Conservation (phyloP, 257 asterid genomes). For the Paraleonurus japonicus region DNA sequence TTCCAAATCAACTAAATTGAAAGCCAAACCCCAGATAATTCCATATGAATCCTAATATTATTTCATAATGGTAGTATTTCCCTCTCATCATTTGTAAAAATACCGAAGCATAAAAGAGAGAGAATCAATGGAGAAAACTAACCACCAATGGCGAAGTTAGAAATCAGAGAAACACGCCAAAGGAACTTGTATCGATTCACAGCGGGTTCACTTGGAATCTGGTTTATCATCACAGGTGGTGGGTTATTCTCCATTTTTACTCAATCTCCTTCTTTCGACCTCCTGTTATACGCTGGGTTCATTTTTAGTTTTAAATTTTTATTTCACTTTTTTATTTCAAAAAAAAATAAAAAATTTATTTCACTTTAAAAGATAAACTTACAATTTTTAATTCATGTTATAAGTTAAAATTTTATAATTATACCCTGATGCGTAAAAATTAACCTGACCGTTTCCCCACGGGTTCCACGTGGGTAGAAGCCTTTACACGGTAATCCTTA, state of each 20-base stretch:
- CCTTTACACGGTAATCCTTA: too few relatives aligned
- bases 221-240: slow-evolving; percentile 2
- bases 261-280: not conserved
- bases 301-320: too few relatives aligned
- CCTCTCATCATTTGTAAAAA: not conserved
- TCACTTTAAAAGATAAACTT: too few relatives aligned
- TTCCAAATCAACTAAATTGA: slow-evolving; percentile 1
- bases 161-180: slow-evolving; percentile 63
- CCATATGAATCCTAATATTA: not conserved
- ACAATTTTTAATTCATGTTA: too few relatives aligned
- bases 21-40: not conserved
- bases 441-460: too few relatives aligned
- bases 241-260: slow-evolving; percentile 34
- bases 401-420: too few relatives aligned
- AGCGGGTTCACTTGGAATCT: slow-evolving; percentile 26
- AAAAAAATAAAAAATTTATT: too few relatives aligned
- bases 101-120: not conserved
- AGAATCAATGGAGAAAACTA: slow-evolving; percentile 16
- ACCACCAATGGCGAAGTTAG: slow-evolving; percentile 75
- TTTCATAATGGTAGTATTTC: not conserved
- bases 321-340: too few relatives aligned
- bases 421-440: too few relatives aligned
- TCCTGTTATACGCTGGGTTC: not conserved
- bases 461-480: too few relatives aligned
- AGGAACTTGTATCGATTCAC: slow-evolving; percentile 47